phyloP scores from a whole-genome alignment of 331 rosid genomes.

The Quercus phellos region DNA sequence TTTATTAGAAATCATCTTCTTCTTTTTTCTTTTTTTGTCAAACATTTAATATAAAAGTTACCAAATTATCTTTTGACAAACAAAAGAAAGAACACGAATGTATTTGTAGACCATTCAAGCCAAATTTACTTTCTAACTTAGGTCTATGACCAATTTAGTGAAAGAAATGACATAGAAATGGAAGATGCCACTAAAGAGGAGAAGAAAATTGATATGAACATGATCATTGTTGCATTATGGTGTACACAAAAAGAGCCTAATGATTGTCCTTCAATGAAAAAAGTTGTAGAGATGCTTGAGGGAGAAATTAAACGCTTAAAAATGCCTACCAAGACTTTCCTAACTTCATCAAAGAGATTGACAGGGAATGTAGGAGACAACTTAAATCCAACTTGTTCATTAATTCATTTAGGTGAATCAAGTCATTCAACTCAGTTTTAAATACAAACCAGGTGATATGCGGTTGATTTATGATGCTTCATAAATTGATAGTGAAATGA shows the following conservation, averaged over 20 bases:
- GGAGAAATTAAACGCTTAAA: neutral
- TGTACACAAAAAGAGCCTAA: slow-evolving; percentile 24
- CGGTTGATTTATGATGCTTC: neutral
- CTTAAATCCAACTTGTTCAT: neutral
- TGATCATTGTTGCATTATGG: slow-evolving; percentile 31
- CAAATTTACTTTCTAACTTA: slow-evolving; percentile 25
- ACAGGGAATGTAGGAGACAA: neutral
- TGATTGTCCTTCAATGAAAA: slow-evolving; percentile 32
- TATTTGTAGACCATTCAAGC: slow-evolving; percentile 3
- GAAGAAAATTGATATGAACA: slow-evolving; percentile 2
- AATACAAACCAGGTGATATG: too few species aligned
- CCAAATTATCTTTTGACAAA: too few species aligned
- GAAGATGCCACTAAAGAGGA: slow-evolving; percentile 17
- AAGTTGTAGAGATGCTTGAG: slow-evolving; percentile 33
- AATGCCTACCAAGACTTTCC: neutral
- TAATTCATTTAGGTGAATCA: neutral
- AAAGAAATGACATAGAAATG: slow-evolving; percentile 2
- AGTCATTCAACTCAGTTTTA: neutral
- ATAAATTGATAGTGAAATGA: neutral
- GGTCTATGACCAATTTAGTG: slow-evolving; percentile 18
- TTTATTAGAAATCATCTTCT: too few species aligned
- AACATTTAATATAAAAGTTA: too few species aligned
- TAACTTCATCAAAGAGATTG: neutral
- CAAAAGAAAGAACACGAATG: slow-evolving; percentile 14
- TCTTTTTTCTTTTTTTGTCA: too few species aligned